Base-by-base conservation (phyloP, 306 rosid genomes). In the Oemleria cerasiformis region DNA sequence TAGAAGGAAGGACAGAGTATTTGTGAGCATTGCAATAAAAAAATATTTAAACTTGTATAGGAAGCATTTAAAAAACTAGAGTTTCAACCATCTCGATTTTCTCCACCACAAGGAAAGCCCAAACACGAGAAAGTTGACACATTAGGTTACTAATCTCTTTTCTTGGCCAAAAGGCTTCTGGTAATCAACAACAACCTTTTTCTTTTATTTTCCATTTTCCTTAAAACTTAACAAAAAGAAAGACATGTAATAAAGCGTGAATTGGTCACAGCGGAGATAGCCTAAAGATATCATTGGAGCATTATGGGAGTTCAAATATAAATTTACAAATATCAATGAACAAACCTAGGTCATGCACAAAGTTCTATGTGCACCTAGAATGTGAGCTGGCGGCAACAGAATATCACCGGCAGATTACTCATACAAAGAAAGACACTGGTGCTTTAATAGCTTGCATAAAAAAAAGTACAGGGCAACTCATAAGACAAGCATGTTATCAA, bases 61-160 rank as follows among this genome's bases (percentile, higher is more conserved):
- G 70, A 65, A 48, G 57, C 59, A 48, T 48, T 30, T 48, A 30
- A 30, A 67, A 10, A 48, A 44, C 25, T 67, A 30, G 34, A 66
- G 6, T 47, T 47, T 16, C 58, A 66, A 11, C 23, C 58, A 67
- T 67, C 71, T 67, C 34, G 36, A 1, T 30, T 36, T 45, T 4
- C 21, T 47, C 48, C 30, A 15, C 8, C 43, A 30, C 50, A 11
- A 64, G 15, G 17, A 36, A 67, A 34, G 0, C 1, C 20, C 45
- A 10, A 36, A 30, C 5, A 30, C 1, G 6, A 48, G 14, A 48
- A 30, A 8, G 4, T 8, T 48, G 6, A 11, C 48, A 19, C 0
- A 49, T 14, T 48, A 15, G 71, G 48, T 38, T 49, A 4, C 12
- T 9, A 50, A 0, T 30, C 36, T 30, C 36, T 30, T 30, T 30